Evolutionary conservation across 2,329 filamentous ascomycete species (phyloP).

Genomic region (Pyricularia pennisetigena): DNA sequence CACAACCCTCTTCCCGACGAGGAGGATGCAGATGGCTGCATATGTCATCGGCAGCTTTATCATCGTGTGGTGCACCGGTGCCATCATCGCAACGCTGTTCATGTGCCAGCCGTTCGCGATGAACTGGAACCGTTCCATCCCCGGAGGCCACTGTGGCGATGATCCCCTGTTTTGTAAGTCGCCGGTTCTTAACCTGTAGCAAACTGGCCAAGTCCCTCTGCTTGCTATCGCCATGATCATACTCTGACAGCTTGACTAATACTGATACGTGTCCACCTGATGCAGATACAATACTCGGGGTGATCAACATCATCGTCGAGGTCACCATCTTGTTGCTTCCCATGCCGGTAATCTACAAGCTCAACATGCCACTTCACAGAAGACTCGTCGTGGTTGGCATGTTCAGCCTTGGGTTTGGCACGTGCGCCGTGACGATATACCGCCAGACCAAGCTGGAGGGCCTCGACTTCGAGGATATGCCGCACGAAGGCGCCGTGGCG

Average conservation of each 20-base stretch:
- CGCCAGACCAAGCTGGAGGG: conserved; percentile 22
- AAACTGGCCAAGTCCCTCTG: conserved; percentile 15
- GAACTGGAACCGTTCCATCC: no score
- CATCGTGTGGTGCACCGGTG: no score
- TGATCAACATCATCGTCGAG: conserved; percentile 22
- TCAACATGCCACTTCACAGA: conserved; percentile 17
- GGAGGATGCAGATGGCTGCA: no score
- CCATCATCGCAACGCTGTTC: no score
- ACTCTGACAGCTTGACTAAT: conserved; percentile 24
- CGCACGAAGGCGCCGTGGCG: conserved; percentile 19
- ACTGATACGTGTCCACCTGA: conserved; percentile 17
- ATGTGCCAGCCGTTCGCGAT: no score
- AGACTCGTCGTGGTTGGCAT: conserved; percentile 16
- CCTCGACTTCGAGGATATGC: conserved; percentile 23
- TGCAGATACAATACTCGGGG: conserved; percentile 19
- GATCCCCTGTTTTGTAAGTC: conserved; percentile 13
- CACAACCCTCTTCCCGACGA: no score
- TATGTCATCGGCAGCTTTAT: no score
- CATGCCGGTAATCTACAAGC: conserved; percentile 19
- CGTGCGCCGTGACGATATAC: conserved; percentile 21
- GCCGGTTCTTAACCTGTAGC: conserved; percentile 14
- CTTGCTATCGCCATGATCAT: conserved; percentile 22
- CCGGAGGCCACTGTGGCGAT: conserved; percentile 6
- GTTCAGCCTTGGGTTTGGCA: conserved; percentile 19
- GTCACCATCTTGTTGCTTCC: conserved; percentile 19